Evolutionary conservation across 2,329 filamentous ascomycete genomes (phyloP), one percentile per base, ranked within the genome.

Genomic region (Colletotrichum sp.): DNA sequence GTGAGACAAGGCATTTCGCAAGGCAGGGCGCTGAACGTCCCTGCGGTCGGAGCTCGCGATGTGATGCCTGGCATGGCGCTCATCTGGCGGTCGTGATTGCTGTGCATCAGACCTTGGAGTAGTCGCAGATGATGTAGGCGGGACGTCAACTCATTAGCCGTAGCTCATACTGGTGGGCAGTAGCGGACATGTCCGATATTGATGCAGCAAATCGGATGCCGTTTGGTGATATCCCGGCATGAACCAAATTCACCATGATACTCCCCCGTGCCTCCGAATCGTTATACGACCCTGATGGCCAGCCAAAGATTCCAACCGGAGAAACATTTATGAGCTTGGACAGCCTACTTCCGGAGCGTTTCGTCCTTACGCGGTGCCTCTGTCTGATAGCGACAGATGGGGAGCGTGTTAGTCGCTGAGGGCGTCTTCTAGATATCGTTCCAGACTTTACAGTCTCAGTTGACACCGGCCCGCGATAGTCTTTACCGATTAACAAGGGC

Each of bases 21-120:
- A 76, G 74, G 74, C 74, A 69, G 57, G 44, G 26, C n/a, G 13
- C 63, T 67, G 28, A 55, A 34, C 24, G 15, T n/a, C 7, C 55
- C 28, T 64, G 28, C 59, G 24, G 52, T 52, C 69, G 70, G 73
- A 76, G 73, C 63, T 62, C 69, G 73, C 73, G 73, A 76, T 39
- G 39, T 34, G n/a, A 44, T 59, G 49, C 36, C 63, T 76, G 69
- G 26, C 60, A 64, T 24, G 10, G 57, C 24, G 18, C 30, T 24
- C 57, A 44, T 57, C n/a, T 18, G 18, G 15, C 6, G 34, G 63
- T 32, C 57, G 39, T 36, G 8, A 30, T 64, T 68, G 69, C 15
- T 52, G 44, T 73, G 64, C 55, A 73, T 68, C 44, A 39, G n/a
- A 49, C 32, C 30, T 21, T 32, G 26, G 57, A 32, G 10, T 60